A percentile compares a stretch with the other conserved stretches of the same genome.
These are phyloP conservation scores for Mycena filopes DNA, from an alignment of 768 basidiomycete species.

Conservation along the genomic window DNA sequence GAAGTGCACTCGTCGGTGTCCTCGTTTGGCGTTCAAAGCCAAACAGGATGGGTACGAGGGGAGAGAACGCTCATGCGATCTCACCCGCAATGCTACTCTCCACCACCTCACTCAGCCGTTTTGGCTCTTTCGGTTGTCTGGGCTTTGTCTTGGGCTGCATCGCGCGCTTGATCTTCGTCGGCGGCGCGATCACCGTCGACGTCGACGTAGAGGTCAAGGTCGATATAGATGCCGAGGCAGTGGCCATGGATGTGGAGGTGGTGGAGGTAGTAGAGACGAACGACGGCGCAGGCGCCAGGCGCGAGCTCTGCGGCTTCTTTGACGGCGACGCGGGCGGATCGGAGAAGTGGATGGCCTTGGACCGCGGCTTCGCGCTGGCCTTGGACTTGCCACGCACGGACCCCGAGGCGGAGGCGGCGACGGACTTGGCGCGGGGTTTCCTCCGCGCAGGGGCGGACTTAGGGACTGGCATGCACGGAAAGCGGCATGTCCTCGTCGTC, in stretches of 20 bases:
- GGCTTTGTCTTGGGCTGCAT: constrained; percentile 31
- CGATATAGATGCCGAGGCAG: constrained; percentile 13
- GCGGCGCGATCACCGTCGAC: constrained; percentile 15
- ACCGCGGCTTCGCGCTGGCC: constrained; percentile 17
- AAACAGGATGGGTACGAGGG: too few species aligned
- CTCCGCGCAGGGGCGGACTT: constrained; percentile 12
- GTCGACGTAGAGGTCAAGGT: constrained; percentile 11
- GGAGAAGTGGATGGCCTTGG: constrained; percentile 15
- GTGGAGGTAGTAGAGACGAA: constrained; percentile 20
- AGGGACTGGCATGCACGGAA: constrained; percentile 11
- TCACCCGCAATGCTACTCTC: constrained; percentile 31
- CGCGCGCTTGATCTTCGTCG: constrained; percentile 28
- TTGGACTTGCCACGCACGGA: constrained; percentile 22
- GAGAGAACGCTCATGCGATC: constrained; percentile 11
- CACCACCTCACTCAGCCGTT: constrained; percentile 30
- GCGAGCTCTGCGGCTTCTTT: constrained; percentile 31
- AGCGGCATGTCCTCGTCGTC: constrained; percentile 25
- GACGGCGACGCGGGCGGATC: constrained; percentile 22
- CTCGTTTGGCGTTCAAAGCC: too few species aligned
- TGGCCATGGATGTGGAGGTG: constrained; percentile 11
- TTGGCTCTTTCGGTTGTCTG: constrained; percentile 23
- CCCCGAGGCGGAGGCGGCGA: not conserved
- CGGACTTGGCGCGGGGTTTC: constrained; percentile 28
- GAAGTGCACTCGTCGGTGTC: too few species aligned
- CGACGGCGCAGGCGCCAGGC: constrained; percentile 18